A percentile compares a stretch with the other conserved stretches of the same genome.
Conservation (phyloP, 305 asterid genomes). For the Fraxinus baroniana region DNA sequence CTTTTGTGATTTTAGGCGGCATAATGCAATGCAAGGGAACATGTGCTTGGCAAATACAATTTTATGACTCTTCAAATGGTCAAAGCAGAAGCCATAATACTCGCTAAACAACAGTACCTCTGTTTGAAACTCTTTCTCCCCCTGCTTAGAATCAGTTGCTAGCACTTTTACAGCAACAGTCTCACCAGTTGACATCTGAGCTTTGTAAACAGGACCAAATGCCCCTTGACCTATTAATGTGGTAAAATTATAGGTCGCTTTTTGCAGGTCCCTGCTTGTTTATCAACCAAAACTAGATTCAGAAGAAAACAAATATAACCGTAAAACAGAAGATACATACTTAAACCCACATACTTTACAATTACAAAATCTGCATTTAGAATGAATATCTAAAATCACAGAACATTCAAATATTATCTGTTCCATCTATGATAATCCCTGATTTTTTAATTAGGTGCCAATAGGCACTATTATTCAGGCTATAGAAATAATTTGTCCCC, state of each 20-base stretch:
- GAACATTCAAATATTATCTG: not conserved
- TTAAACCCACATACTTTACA: not conserved
- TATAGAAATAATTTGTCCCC: not conserved
- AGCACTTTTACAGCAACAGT: conserved; percentile 92
- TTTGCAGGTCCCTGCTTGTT: conserved; percentile 81
- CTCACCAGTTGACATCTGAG: conserved; percentile 80
- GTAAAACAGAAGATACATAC: not conserved
- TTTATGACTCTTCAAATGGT: not conserved
- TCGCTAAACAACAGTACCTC: conserved; percentile 60
- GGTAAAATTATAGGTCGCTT: conserved; percentile 82
- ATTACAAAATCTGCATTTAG: not conserved
- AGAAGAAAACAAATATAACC: not conserved
- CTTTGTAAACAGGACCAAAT: conserved; percentile 88
- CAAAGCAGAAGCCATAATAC: not conserved
- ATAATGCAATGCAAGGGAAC: not conserved
- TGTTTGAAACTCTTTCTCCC: conserved; percentile 90
- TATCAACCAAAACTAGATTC: conserved; percentile 21
- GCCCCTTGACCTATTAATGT: conserved; percentile 95
- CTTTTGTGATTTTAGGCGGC: not conserved
- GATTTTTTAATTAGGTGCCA: not conserved
- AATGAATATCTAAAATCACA: not conserved
- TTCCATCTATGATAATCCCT: not conserved
- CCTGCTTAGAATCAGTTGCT: conserved; percentile 92
- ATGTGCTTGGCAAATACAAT: not conserved
- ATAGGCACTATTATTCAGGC: not conserved